Percentiles rank a stretch among this genome's conserved stretches.
Evolutionary conservation across 179 eudicot species (phyloP).

Genomic region (Silene vulgaris): DNA sequence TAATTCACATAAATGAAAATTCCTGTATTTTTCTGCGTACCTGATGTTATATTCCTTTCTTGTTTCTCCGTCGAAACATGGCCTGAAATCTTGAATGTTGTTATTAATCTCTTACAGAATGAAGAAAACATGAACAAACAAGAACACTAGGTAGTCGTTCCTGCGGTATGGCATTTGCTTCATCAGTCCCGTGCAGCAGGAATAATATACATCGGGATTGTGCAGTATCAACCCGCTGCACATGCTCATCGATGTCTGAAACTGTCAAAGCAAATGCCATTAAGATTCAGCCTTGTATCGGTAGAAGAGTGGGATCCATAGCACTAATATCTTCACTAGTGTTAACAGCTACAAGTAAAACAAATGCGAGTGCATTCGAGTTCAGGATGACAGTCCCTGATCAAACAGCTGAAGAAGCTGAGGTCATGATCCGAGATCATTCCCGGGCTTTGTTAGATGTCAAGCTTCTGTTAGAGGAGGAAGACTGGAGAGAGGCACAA

Average conservation of each 20-base stretch:
- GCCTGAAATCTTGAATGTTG: too few species aligned
- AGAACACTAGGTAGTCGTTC: background rate
- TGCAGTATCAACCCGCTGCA: slow-evolving; percentile 16
- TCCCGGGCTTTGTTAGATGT: slow-evolving; percentile 38
- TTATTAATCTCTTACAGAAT: background rate
- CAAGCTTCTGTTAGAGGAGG: slow-evolving; percentile 42
- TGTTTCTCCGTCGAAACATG: too few species aligned
- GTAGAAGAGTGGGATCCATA: slow-evolving; percentile 30
- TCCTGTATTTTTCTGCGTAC: too few species aligned
- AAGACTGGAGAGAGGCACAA: slow-evolving; percentile 57
- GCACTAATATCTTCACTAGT: slow-evolving; percentile 18
- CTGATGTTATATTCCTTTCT: background rate
- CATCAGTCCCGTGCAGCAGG: slow-evolving; percentile 13
- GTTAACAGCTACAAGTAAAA: slow-evolving; percentile 16
- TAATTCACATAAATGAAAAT: too few species aligned
- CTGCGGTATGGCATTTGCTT: slow-evolving; percentile 24
- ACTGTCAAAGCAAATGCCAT: slow-evolving; percentile 7
- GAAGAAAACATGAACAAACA: slow-evolving; percentile 10
- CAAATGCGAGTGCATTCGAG: slow-evolving; percentile 40
- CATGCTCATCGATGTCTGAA: background rate
- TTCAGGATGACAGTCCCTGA: slow-evolving; percentile 60
- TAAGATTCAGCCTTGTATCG: slow-evolving; percentile 10
- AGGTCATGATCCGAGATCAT: slow-evolving; percentile 36
- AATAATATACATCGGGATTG: background rate
- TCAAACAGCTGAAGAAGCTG: slow-evolving; percentile 69